Evolutionary conservation across 148 eudicot genomes (phyloP).

Genomic region (Vaccinium corymbosum): DNA sequence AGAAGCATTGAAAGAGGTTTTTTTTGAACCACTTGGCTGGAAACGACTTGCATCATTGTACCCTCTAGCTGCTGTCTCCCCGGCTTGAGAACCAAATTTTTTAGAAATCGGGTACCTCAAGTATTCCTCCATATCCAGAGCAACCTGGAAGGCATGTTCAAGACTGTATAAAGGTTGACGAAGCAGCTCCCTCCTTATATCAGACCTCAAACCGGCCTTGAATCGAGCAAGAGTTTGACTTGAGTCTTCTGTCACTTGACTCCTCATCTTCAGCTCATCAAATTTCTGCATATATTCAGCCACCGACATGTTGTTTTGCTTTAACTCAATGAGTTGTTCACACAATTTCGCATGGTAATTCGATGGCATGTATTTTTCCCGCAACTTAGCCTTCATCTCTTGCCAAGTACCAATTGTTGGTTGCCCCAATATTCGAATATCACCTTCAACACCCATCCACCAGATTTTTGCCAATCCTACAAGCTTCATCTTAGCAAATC

Average conservation of each 20-base stretch:
- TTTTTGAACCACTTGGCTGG: neutral
- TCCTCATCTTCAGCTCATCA: neutral
- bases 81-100: neutral
- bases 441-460: neutral
- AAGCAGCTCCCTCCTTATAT: neutral
- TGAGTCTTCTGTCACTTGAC: conserved; percentile 4
- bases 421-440: neutral
- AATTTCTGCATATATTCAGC: neutral
- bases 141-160: neutral
- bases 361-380: neutral
- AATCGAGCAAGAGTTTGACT: neutral
- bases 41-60: neutral
- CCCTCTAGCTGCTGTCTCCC: neutral
- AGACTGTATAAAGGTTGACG: neutral
- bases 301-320: neutral
- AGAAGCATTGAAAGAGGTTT: neutral
- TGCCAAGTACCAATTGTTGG: neutral
- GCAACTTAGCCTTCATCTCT: neutral
- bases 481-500: neutral
- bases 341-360: neutral
- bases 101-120: neutral
- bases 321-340: neutral
- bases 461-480: neutral
- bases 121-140: neutral
- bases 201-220: neutral